phyloP scores from a whole-genome alignment of 306 rosid species.

The Vachellia collinsii region DNA sequence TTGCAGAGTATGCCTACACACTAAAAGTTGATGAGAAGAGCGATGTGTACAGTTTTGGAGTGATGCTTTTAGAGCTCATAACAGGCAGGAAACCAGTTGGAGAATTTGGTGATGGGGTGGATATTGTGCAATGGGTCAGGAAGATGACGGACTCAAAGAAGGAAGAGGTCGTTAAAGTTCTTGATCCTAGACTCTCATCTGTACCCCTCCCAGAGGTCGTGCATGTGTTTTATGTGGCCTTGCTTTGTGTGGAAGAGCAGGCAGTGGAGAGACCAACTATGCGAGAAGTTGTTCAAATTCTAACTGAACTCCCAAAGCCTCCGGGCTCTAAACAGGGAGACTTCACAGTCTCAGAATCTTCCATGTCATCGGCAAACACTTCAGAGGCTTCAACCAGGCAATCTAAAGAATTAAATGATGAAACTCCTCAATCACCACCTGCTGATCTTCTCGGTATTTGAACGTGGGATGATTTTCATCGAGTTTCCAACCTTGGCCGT shows the following conservation, averaged over 20 bases:
- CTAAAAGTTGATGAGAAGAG: slow-evolving; percentile 94
- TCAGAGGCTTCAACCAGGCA: slow-evolving; percentile 51
- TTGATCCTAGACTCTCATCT: slow-evolving; percentile 87
- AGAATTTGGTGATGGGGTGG: slow-evolving; percentile 96
- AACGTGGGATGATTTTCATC: slow-evolving; percentile 44
- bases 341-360: slow-evolving; percentile 49
- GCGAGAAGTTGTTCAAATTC: slow-evolving; percentile 97
- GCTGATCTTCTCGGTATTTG: slow-evolving; percentile 92
- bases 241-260: slow-evolving; percentile 96
- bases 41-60: slow-evolving; percentile 94
- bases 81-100: slow-evolving; percentile 94
- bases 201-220: slow-evolving; percentile 87
- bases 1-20: slow-evolving; percentile 94
- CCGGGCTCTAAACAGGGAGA: slow-evolving; percentile 58
- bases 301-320: slow-evolving; percentile 83
- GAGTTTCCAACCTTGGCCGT: slow-evolving; percentile 39
- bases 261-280: slow-evolving; percentile 96
- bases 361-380: slow-evolving; percentile 50
- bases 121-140: slow-evolving; percentile 93
- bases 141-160: slow-evolving; percentile 86
- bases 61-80: slow-evolving; percentile 80
- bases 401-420: slow-evolving; percentile 46
- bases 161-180: slow-evolving; percentile 82
- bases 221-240: slow-evolving; percentile 90
- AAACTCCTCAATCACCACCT: slow-evolving; percentile 60